Base-by-base conservation (phyloP, 2,329 filamentous ascomycete genomes). In the Aureobasidium melanogenum region DNA sequence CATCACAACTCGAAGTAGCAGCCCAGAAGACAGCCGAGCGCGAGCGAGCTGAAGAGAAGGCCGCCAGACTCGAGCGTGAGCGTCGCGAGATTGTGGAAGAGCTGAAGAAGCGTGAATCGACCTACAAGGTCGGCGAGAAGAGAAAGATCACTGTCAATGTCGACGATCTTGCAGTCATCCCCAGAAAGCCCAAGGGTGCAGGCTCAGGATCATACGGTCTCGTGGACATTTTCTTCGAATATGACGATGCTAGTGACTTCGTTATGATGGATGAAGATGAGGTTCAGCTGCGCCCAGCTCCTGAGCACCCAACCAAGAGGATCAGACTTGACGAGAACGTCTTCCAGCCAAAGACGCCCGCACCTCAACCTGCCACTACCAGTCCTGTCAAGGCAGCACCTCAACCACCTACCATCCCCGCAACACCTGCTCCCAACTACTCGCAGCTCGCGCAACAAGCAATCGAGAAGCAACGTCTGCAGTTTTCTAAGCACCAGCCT, bases 401-500 rank as follows among this genome's bases (percentile, higher is more conserved):
- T 19, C 36, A 44, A 24, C 52, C n/a, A 26, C 36, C 59, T 6
- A n/a, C 44, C 28, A 39, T 26, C 12, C 55, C 59, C 2, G 47
- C 41, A 34, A 59, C 52, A n/a, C 54, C 58, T 32, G 17, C 39
- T 51, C 51, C 32, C 10, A 46, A 44, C 46, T 52, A 46, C 32
- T 50, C 43, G 38, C 36, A 56, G 24, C 61, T 48, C 17, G 22
- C 54, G 15, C 46, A 63, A 24, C 54, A 60, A 30, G 50, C 62
- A n/a, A 58, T 54, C 15, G 44, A 55, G 26, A 62, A 61, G 44
- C 58, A 63, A 26, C 62, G 50, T 43, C 39, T 56, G 9, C 32
- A 46, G 22, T 22, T 50, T 22, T 26, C 47, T 26, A 44, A 50
- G 46, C 76, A 76, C 67, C 75, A 74, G 48, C 76, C 76, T 0